These are phyloP conservation scores for Nicotiana tabacum DNA, from an alignment of 257 asterid genomes.

Conservation along the genomic window DNA sequence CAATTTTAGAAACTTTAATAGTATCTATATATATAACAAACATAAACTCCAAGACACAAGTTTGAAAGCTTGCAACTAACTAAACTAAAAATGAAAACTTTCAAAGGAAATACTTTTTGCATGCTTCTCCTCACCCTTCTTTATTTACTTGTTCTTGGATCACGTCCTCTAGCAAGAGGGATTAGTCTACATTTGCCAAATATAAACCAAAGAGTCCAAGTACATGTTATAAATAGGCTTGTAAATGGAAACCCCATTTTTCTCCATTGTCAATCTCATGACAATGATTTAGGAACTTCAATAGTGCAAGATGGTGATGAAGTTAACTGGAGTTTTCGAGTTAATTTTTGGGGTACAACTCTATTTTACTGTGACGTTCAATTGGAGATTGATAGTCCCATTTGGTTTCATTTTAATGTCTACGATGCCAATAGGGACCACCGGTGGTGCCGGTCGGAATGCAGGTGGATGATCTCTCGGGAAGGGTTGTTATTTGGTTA, in stretches of 20 bases:
- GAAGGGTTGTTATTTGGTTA: slow-evolving; percentile 27
- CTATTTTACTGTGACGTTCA: slow-evolving; percentile 37
- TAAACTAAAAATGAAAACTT: slow-evolving; percentile 1
- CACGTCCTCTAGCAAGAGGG: neutral
- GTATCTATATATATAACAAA: slow-evolving; percentile 1
- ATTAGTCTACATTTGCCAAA: neutral
- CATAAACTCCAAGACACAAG: neutral
- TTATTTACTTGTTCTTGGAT: neutral
- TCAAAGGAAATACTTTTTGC: neutral
- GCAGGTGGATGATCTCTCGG: slow-evolving; percentile 37
- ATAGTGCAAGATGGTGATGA: slow-evolving; percentile 12
- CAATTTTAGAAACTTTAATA: neutral
- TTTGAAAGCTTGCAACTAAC: neutral
- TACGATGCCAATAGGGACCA: slow-evolving; percentile 30
- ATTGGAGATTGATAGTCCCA: slow-evolving; percentile 10
- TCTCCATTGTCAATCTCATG: slow-evolving; percentile 38
- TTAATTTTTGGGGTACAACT: slow-evolving; percentile 31
- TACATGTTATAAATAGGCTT: slow-evolving; percentile 28
- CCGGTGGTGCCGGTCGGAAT: slow-evolving; percentile 21
- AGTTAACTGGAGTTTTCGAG: slow-evolving; percentile 26
- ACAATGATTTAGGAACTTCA: slow-evolving; percentile 39
- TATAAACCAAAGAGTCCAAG: slow-evolving; percentile 9
- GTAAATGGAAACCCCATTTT: slow-evolving; percentile 10
- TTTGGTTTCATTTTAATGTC: slow-evolving; percentile 33
- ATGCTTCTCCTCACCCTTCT: neutral